Base-by-base conservation (phyloP, 805 yeast species). In the Ogataea chonburiensis region DNA sequence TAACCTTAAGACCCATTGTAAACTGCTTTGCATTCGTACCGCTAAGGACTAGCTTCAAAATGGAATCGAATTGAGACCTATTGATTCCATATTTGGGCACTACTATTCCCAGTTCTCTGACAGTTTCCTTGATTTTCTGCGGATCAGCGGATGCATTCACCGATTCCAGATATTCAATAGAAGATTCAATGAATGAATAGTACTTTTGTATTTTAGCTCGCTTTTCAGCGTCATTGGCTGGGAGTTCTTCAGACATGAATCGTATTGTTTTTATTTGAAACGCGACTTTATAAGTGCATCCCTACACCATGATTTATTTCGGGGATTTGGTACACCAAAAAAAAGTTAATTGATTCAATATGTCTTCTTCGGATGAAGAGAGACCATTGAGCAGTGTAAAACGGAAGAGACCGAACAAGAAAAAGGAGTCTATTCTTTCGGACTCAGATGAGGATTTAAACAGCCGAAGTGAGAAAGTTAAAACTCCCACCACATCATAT, bases 71-170 rank as follows among this genome's bases (percentile, higher is more conserved):
- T 20, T 58, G 57, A 1, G 3, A 7, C 3, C 38, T 27, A 19
- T 37, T 40, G 3, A 56, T 17, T 8, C 61, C 63, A 31, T 52
- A 50, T 17, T 34, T 43, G 2, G 57, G 57, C 7, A 56, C 43
- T 3, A 56, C 55, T 11, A 46, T 30, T 7, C 37, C 8, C 13
- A 56, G 32, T 15, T 50, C 53, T 7, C 28, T 26, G 10, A 52
- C 15, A 4, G 29, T 47, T 7, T 47, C 43, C 13, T 28, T 31
- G 21, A 37, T 18, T 4, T 34, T 35, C 16, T 33, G 24, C 3
- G 14, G 15, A 19, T 23, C 40, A 4, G 37, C 5, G 3, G 26
- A 24, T 5, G 13, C 19, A 18, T 39, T 31, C 1, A 25, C 15
- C 3, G 21, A 21, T 10, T 7, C 12, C 28, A 45, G 21, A 7